Base-by-base conservation (phyloP, 306 rosid genomes). In the Cucurbita ficifolia region DNA sequence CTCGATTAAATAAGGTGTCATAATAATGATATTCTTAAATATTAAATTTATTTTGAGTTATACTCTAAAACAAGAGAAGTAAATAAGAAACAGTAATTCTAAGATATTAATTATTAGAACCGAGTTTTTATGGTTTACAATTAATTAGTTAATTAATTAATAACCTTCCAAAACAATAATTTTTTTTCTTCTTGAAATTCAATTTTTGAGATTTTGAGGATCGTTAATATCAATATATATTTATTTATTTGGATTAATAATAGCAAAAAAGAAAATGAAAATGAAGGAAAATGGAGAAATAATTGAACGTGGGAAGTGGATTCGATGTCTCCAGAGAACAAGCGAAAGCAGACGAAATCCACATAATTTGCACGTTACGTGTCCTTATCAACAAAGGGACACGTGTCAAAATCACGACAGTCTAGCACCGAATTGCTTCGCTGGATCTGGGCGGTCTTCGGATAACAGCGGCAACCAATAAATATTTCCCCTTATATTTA, bases 291-390 rank as follows among this genome's bases (percentile, higher is more conserved):
- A 55, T 68, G 73, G 42, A 46, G 73, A 68, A 68, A 70, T 72
- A 33, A 50, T 50, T 50, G 60, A 72, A 50, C 45, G 3, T 33
- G 48, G 16, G 59, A 50, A 72, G 75, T 72, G 75, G 62, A 68
- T 74, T 75, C 76, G 80, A 80, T 75, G 81, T 70, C 80, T 78
- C 86, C 70, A 43, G 84, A 81, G 84, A 83, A 77, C 82, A 73
- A 65, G 72, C 76, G 55, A 58, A 61, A 67, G 45, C 22, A 4
- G 36, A 79, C 61, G 53, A 64, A 58, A 50, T 21, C 68, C 75
- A 21, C 80, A 18, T 50, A 65, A 6, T 61, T 57, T 0, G 35
- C 29, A 36, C 54, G 33, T 22, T 35, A 81, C 83, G 86, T 83
- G 91, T 76, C 81, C 19, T 82, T 78, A 77, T 81, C 83, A 78